These are phyloP conservation scores for Phialemoniopsis sp. DNA, from an alignment of 2,329 filamentous ascomycete genomes.

Conservation along the genomic window DNA sequence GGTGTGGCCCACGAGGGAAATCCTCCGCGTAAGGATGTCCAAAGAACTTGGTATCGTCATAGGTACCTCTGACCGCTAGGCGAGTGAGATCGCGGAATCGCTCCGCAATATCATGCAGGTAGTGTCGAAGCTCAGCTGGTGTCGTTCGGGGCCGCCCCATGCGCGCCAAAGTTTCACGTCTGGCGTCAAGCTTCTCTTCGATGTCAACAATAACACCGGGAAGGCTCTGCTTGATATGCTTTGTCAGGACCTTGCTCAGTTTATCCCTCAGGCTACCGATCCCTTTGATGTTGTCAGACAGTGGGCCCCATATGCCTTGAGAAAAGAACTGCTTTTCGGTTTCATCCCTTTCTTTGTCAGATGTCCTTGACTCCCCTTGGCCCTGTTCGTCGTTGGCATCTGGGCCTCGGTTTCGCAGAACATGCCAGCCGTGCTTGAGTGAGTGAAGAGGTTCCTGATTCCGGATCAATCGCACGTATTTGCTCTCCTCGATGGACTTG, in stretches of 20 bases:
- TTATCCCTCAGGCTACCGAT: constrained; percentile 25
- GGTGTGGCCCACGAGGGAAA: neutral
- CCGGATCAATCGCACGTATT: constrained; percentile 12
- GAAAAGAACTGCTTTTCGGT: constrained; percentile 5
- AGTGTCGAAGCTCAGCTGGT: constrained; percentile 19
- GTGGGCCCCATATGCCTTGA: constrained; percentile 5
- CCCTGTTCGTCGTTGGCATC: constrained; percentile 9
- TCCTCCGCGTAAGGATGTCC: neutral
- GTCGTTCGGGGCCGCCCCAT: constrained; percentile 15
- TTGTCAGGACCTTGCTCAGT: constrained; percentile 23
- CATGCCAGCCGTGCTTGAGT: constrained; percentile 33
- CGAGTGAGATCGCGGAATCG: constrained; percentile 18
- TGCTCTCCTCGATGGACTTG: constrained; percentile 25
- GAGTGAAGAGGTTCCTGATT: constrained; percentile 1
- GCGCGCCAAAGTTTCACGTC: constrained; percentile 10
- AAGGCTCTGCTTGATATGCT: constrained; percentile 19
- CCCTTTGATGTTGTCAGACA: constrained; percentile 13
- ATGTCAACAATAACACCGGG: constrained; percentile 20
- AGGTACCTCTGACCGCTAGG: neutral
- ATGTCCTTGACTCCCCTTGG: constrained; percentile 1
- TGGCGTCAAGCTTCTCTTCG: constrained; percentile 13
- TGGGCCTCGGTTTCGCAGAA: constrained; percentile 29
- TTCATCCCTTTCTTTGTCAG: constrained; percentile 4
- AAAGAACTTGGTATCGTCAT: neutral
- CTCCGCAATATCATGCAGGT: constrained; percentile 27